A percentile compares a stretch with the other conserved stretches of the same genome.
Conservation (phyloP, 2,329 filamentous ascomycete species). For the Penicillium sp. region DNA sequence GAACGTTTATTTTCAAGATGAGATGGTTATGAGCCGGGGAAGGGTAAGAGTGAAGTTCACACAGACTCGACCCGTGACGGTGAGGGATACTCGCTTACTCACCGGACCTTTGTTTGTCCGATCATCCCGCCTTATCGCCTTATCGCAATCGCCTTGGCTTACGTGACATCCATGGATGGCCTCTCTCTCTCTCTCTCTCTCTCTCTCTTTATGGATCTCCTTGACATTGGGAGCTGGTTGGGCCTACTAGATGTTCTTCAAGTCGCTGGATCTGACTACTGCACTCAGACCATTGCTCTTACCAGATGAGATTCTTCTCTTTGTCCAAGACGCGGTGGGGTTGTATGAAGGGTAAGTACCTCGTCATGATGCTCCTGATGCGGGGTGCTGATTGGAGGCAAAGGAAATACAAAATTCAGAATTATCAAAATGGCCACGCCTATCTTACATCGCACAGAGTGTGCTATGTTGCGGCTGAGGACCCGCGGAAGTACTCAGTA, state of each 20-base stretch:
- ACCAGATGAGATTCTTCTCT: slow-evolving; percentile 89
- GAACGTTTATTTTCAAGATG: slow-evolving; percentile 1
- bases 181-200: too few relatives aligned
- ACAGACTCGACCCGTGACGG: slow-evolving; percentile 4
- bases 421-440: slow-evolving; percentile 92
- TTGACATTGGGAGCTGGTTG: slow-evolving; percentile 16
- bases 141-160: slow-evolving; percentile 12
- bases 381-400: slow-evolving; percentile 13
- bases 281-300: slow-evolving; percentile 89
- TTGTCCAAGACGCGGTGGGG: slow-evolving; percentile 96
- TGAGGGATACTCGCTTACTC: slow-evolving; percentile 9
- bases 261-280: slow-evolving; percentile 91
- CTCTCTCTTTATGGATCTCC: slow-evolving; percentile 8
- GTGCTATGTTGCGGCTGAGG: slow-evolving; percentile 88
- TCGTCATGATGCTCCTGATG: slow-evolving; percentile 16
- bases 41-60: not conserved
- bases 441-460: slow-evolving; percentile 94
- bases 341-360: slow-evolving; percentile 86
- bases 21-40: not conserved
- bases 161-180: not conserved
- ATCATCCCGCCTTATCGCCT: slow-evolving; percentile 6
- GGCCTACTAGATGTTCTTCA: slow-evolving; percentile 87
- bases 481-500: slow-evolving; percentile 80
- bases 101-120: slow-evolving; percentile 11
- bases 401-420: slow-evolving; percentile 91